Evolutionary conservation across 176 grass and related monocot species (phyloP).

Genomic region (Aegilops sharonensis): DNA sequence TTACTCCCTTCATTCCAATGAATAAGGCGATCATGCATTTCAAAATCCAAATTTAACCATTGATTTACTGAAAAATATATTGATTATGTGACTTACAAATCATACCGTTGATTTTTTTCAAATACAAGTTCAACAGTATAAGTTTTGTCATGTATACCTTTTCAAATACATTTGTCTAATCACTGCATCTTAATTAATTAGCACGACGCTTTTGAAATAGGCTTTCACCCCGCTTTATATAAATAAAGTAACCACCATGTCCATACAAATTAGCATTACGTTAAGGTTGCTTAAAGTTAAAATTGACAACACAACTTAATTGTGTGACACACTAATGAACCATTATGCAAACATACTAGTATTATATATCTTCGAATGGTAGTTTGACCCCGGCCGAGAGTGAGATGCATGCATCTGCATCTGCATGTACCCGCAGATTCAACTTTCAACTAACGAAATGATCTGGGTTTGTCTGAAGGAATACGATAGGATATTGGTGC

Average conservation of each 20-base stretch:
- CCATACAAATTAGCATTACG: neutral
- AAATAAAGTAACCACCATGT: no score
- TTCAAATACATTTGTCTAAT: neutral
- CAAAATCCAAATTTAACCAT: no score
- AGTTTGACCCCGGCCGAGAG: neutral
- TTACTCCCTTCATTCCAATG: neutral
- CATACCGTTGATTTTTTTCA: no score
- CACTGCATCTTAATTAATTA: no score
- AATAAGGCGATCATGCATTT: neutral
- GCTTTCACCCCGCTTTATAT: no score
- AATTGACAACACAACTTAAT: neutral
- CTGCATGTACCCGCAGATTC: neutral
- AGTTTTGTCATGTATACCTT: neutral
- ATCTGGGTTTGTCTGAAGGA: neutral
- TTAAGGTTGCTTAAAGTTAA: neutral
- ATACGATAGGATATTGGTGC: neutral
- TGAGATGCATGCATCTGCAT: neutral
- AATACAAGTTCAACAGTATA: no score
- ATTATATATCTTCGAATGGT: neutral
- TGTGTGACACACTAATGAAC: neutral
- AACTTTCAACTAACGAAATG: neutral
- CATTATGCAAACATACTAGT: neutral
- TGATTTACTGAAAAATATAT: no score
- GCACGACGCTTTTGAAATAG: no score
- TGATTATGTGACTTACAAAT: no score